phyloP scores from a whole-genome alignment of 2,329 filamentous ascomycete genomes.

The Penicillium thymicola region DNA sequence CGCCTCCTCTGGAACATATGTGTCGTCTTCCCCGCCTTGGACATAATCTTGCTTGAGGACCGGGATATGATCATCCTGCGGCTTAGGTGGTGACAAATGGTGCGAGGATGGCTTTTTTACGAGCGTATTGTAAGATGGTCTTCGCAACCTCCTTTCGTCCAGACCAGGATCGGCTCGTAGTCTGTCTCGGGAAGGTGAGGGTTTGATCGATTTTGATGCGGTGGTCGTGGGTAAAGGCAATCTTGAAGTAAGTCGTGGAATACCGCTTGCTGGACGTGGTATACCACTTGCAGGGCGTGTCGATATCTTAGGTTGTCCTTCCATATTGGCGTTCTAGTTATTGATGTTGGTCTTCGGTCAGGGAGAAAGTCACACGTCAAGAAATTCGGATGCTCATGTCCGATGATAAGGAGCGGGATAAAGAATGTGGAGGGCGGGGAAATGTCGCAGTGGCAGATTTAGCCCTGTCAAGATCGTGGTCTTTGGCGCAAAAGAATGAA shows the following conservation, averaged over 20 bases:
- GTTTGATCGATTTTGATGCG: slow-evolving; percentile 41
- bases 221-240: slow-evolving; percentile 50
- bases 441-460: neutral
- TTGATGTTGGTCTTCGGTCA: slow-evolving; percentile 7
- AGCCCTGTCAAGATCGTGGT: slow-evolving; percentile 1
- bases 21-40: slow-evolving; percentile 18
- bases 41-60: slow-evolving; percentile 21
- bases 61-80: slow-evolving; percentile 7
- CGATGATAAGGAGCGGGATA: neutral
- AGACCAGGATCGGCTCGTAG: slow-evolving; percentile 42
- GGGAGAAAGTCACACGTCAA: slow-evolving; percentile 1
- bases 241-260: slow-evolving; percentile 52
- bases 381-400: slow-evolving; percentile 6
- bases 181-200: slow-evolving; percentile 49
- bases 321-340: slow-evolving; percentile 27
- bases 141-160: slow-evolving; percentile 35
- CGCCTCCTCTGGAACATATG: slow-evolving; percentile 16
- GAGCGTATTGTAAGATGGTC: slow-evolving; percentile 39
- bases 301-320: slow-evolving; percentile 30
- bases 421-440: slow-evolving; percentile 1
- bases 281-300: slow-evolving; percentile 38
- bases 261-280: slow-evolving; percentile 42
- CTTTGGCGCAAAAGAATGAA: neutral
- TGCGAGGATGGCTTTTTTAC: slow-evolving; percentile 35
- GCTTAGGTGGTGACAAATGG: slow-evolving; percentile 26